Percentiles rank a stretch among this genome's conserved stretches.
phyloP scores from a whole-genome alignment of 2,329 filamentous ascomycete species.

The Hypoxylon sp. region DNA sequence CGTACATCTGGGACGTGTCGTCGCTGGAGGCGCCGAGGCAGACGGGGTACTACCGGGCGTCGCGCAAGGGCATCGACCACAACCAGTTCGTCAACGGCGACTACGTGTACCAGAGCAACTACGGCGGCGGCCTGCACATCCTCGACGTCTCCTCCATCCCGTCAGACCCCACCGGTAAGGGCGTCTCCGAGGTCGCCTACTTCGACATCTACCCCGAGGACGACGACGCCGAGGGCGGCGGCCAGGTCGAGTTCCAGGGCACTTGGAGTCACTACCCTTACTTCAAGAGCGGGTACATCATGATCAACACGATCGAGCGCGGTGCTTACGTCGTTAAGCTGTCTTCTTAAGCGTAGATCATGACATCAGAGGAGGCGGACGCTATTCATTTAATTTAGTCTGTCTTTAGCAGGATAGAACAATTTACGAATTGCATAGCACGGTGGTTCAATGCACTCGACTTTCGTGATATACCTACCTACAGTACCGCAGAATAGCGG shows the following conservation, averaged over 20 bases:
- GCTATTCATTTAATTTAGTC: not conserved
- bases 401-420: conserved; percentile 22
- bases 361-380: no score
- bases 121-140: conserved; percentile 59
- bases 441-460: conserved; percentile 1
- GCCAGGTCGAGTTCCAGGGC: conserved; percentile 54
- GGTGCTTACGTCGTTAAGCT: conserved; percentile 62
- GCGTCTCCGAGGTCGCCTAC: conserved; percentile 58
- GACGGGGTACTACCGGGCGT: conserved; percentile 59
- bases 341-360: conserved; percentile 34
- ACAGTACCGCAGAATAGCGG: conserved; percentile 1
- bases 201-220: conserved; percentile 64
- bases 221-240: conserved; percentile 57
- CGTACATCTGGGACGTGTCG: conserved; percentile 64
- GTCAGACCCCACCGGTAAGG: conserved; percentile 51
- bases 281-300: conserved; percentile 60
- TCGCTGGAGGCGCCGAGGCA: conserved; percentile 58
- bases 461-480: conserved; percentile 1
- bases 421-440: conserved; percentile 22
- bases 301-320: conserved; percentile 64
- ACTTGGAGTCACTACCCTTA: conserved; percentile 62
- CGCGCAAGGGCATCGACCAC: conserved; percentile 59
- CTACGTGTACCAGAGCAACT: conserved; percentile 61
- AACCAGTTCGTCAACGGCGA: conserved; percentile 60
- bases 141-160: conserved; percentile 55